Conservation (phyloP, 2,329 filamentous ascomycete genomes). For the Stachybotrys chlorohalonatus region DNA sequence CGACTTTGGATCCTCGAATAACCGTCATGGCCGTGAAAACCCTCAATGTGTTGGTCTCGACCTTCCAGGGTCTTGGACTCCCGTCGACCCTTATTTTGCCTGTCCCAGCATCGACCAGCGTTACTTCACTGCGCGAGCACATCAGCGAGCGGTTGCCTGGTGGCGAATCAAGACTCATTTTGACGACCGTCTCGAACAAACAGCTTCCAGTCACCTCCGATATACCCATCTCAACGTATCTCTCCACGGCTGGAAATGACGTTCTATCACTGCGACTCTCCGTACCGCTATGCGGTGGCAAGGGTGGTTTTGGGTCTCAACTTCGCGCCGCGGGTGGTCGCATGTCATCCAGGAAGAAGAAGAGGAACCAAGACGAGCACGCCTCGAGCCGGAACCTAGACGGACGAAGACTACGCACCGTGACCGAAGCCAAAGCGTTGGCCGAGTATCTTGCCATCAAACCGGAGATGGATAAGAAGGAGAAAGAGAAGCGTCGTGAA, state of each 20-base stretch:
- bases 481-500: slow-evolving; percentile 76
- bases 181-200: slow-evolving; percentile 76
- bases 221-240: slow-evolving; percentile 50
- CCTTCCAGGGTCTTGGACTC: slow-evolving; percentile 73
- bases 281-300: slow-evolving; percentile 77
- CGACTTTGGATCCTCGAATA: background rate
- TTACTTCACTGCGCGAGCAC: slow-evolving; percentile 56
- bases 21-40: slow-evolving; percentile 38
- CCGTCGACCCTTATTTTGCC: slow-evolving; percentile 78
- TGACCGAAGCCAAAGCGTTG: slow-evolving; percentile 89
- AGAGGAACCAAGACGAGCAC: slow-evolving; percentile 75
- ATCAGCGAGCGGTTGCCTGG: slow-evolving; percentile 54
- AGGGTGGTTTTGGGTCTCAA: slow-evolving; percentile 96
- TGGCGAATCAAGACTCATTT: slow-evolving; percentile 52
- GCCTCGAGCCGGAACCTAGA: slow-evolving; percentile 91
- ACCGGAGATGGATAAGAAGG: slow-evolving; percentile 92
- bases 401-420: slow-evolving; percentile 78
- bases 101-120: slow-evolving; percentile 52
- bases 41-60: slow-evolving; percentile 77
- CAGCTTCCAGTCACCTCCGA: slow-evolving; percentile 49
- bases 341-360: slow-evolving; percentile 95
- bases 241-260: slow-evolving; percentile 48
- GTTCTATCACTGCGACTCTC: slow-evolving; percentile 78
- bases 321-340: slow-evolving; percentile 92
- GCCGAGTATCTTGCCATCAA: slow-evolving; percentile 94